A percentile compares a stretch with the other conserved stretches of the same genome.
These are phyloP conservation scores for Nissolia schottii DNA, from an alignment of 306 rosid species.

Conservation along the genomic window DNA sequence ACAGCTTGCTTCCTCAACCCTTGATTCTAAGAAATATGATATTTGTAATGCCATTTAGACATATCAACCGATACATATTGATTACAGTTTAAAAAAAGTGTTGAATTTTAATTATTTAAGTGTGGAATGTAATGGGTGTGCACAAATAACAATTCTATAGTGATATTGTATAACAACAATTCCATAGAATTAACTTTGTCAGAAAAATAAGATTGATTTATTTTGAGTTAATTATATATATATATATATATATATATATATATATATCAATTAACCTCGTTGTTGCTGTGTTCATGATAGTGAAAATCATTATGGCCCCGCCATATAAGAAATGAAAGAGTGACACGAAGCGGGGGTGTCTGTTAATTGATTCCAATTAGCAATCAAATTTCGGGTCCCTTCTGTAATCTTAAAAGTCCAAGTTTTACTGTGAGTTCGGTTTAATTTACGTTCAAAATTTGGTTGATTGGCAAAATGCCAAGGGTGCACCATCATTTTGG, in stretches of 20 bases:
- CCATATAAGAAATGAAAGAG: conserved; percentile 10
- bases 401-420: not conserved
- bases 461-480: conserved; percentile 9
- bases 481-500: not conserved
- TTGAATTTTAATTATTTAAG: no score
- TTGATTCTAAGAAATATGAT: not conserved
- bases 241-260: no score
- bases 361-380: conserved; percentile 22
- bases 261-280: not conserved
- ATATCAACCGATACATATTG: no score
- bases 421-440: conserved; percentile 9
- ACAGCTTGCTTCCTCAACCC: not conserved
- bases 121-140: no score
- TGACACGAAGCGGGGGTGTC: not conserved
- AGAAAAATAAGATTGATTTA: not conserved
- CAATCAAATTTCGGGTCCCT: conserved; percentile 23
- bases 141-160: no score
- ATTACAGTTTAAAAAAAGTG: no score
- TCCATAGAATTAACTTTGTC: not conserved
- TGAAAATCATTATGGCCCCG: conserved; percentile 24
- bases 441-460: conserved; percentile 19
- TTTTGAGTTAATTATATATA: not conserved
- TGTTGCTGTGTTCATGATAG: not conserved
- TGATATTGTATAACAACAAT: not conserved
- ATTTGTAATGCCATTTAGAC: no score